phyloP scores from a whole-genome alignment of 2,329 filamentous ascomycete genomes.

The Aspergillus chevalieri region DNA sequence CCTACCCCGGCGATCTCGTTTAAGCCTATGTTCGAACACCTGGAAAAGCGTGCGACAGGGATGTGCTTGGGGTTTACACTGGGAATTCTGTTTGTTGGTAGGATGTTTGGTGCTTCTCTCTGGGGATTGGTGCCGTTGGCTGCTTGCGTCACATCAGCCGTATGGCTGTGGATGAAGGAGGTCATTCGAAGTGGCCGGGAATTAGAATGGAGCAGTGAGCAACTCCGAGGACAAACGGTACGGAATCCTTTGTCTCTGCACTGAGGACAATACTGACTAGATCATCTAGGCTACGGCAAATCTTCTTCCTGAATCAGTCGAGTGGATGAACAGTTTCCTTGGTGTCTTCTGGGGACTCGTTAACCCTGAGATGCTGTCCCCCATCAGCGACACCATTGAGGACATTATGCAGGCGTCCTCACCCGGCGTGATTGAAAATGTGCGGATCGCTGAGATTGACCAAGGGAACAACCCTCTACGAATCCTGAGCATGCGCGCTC shows the following conservation, averaged over 20 bases:
- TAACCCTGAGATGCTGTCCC: constrained; percentile 92
- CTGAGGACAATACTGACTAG: background rate
- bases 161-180: constrained; percentile 88
- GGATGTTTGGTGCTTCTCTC: constrained; percentile 70
- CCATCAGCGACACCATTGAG: constrained; percentile 84
- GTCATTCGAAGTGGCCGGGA: constrained; percentile 74
- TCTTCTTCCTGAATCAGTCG: constrained; percentile 83
- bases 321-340: constrained; percentile 91
- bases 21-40: constrained; percentile 72
- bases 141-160: constrained; percentile 64
- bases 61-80: constrained; percentile 66
- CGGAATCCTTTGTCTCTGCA: constrained; percentile 12
- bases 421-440: constrained; percentile 84
- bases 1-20: constrained; percentile 86
- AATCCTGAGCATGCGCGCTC: constrained; percentile 76
- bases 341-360: constrained; percentile 82
- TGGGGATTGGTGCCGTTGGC: constrained; percentile 70
- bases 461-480: constrained; percentile 88
- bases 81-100: constrained; percentile 69
- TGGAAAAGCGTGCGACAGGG: constrained; percentile 69
- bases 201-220: constrained; percentile 81
- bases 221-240: constrained; percentile 72
- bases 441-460: constrained; percentile 89
- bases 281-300: constrained; percentile 64
- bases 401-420: constrained; percentile 97